These are phyloP conservation scores for Iberis pinnata DNA, from an alignment of 345 rosid genomes.

Conservation along the genomic window DNA sequence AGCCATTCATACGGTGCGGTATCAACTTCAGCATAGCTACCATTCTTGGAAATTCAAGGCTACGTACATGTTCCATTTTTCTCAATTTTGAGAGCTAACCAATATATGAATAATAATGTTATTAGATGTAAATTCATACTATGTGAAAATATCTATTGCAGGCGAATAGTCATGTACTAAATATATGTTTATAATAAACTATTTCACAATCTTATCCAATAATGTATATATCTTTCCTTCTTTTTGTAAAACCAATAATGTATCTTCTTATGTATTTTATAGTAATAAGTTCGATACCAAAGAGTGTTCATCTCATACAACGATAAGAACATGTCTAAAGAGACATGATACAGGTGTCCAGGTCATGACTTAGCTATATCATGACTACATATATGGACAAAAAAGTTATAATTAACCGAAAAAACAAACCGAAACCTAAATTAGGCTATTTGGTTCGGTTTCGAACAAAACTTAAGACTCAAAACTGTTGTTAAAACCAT, in stretches of 20 bases:
- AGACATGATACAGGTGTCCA: neutral
- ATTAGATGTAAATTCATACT: neutral
- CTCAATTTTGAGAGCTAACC: slow-evolving; percentile 14
- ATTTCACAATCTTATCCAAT: too few relatives aligned
- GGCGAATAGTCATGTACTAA: too few relatives aligned
- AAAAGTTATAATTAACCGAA: neutral
- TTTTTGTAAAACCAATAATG: too few relatives aligned
- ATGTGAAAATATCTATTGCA: too few relatives aligned
- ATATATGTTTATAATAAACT: too few relatives aligned
- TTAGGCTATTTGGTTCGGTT: too few relatives aligned
- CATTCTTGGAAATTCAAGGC: slow-evolving; percentile 4
- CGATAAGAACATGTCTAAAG: neutral
- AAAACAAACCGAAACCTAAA: neutral
- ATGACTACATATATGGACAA: slow-evolving; percentile 4
- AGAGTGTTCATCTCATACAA: neutral
- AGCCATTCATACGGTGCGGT: slow-evolving; percentile 24
- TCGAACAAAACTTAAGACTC: too few relatives aligned
- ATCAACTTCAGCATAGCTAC: slow-evolving; percentile 21
- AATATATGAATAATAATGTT: slow-evolving; percentile 2
- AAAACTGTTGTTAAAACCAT: too few relatives aligned
- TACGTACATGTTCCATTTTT: neutral
- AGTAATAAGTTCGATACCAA: neutral
- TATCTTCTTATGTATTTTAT: neutral
- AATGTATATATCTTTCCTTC: too few relatives aligned
- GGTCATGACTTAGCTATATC: neutral